Conservation (phyloP, 2,329 filamentous ascomycete species). For the Colletotrichum incanum region DNA sequence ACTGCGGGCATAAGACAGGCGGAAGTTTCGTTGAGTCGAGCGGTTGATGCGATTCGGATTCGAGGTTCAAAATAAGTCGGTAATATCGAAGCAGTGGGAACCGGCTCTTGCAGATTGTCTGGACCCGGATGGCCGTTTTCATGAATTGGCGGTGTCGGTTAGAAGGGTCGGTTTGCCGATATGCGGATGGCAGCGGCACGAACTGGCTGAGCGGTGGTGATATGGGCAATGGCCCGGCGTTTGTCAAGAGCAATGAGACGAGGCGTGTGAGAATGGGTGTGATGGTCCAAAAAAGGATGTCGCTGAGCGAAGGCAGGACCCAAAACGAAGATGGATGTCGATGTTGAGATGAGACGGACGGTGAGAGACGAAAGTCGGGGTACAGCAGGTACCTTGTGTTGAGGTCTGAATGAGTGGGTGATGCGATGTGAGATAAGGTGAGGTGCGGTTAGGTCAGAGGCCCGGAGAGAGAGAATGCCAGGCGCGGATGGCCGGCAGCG, state of each 20-base stretch:
- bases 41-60: slow-evolving; percentile 21
- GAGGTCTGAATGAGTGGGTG: slow-evolving; percentile 16
- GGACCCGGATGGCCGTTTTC: slow-evolving; percentile 24
- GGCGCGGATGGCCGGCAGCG: slow-evolving; percentile 10
- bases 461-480: slow-evolving; percentile 2
- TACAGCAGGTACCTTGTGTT: slow-evolving; percentile 1
- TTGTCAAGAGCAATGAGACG: slow-evolving; percentile 20
- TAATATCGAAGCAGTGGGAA: slow-evolving; percentile 12
- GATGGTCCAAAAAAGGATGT: slow-evolving; percentile 3
- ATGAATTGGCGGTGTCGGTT: slow-evolving; percentile 25
- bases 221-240: slow-evolving; percentile 22
- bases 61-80: slow-evolving; percentile 2
- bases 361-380: slow-evolving; percentile 21
- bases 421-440: not conserved
- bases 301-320: slow-evolving; percentile 3
- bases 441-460: slow-evolving; percentile 16
- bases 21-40: slow-evolving; percentile 32
- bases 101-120: slow-evolving; percentile 11
- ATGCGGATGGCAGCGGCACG: slow-evolving; percentile 30
- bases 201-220: slow-evolving; percentile 19
- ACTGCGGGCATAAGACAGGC: slow-evolving; percentile 31
- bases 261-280: not conserved
- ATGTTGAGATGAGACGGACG: slow-evolving; percentile 31
- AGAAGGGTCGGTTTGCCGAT: slow-evolving; percentile 22
- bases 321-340: slow-evolving; percentile 11